Base-by-base conservation (phyloP, 106 monocot genomes). In the Apostasia ramifera region DNA sequence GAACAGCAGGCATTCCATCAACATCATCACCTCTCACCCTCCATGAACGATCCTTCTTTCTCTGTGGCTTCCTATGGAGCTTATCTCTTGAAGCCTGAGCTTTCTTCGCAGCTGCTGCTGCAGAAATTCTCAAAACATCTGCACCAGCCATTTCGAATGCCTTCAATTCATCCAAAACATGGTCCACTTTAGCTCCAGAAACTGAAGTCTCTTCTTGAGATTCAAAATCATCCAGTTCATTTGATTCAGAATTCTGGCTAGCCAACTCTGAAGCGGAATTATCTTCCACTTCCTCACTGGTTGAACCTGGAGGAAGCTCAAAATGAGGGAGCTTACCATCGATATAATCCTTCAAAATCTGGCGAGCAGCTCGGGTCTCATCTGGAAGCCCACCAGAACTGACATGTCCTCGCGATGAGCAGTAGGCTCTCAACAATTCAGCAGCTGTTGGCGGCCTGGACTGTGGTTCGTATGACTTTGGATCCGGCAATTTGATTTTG, bases 271-370 rank as follows among this genome's bases (percentile, higher is more conserved):
- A 47, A 44, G 10, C 39, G 2, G 12, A 38, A 40, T 8, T 40
- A 45, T 66, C 81, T 2, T 45, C 51, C 7, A 56, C 66, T 7
- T 6, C 66, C 0, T 67, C 57, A 15, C 2, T n/a, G 37, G 52
- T 46, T 42, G 63, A 42, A 8, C 60, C 80, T 26, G 92, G 89
- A 67, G 95, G 95, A 63, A 89, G 52, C 66, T 89, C 82, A 63
- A 77, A 92, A 72, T 97, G 95, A 10, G 89, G 95, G 67, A 97
- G 80, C 46, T 89, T 97, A n/a, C 95, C 95, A 70, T 92, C 89
- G 3, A 97, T 79, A 10, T 81, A 92, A 83, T 97, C 95, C 63
- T 92, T 97, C 57, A 97, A 53, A 47, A 97, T 87, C 59, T 89
- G 89, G 1, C 95, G 83, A 47, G 92, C 89, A 53, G 95, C 86